Conservation (phyloP, 345 rosid genomes). For the Melaleuca quinquenervia region DNA sequence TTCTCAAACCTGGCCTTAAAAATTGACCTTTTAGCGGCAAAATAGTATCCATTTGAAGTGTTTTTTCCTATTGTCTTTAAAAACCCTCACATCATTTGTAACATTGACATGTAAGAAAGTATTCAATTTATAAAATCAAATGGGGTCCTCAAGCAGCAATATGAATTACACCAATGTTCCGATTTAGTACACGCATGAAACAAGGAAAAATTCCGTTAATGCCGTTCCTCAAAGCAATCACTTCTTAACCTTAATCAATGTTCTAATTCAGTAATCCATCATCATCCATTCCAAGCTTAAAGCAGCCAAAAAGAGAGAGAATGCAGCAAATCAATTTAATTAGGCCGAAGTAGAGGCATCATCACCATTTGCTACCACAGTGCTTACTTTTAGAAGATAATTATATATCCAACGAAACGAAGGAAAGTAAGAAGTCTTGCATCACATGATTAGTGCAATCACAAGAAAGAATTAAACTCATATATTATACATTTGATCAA, state of each 20-base stretch:
- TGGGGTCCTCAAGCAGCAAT: neutral
- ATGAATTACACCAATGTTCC: neutral
- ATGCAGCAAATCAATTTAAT: neutral
- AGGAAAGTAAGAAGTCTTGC: too few relatives aligned
- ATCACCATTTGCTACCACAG: neutral
- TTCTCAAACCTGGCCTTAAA: neutral
- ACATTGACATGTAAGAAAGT: neutral
- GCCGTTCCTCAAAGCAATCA: neutral
- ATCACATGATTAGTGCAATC: too few relatives aligned
- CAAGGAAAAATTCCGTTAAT: neutral
- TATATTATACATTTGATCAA: too few relatives aligned
- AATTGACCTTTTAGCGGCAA: neutral
- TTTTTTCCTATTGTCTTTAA: neutral
- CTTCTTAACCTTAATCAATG: neutral
- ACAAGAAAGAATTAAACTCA: too few relatives aligned
- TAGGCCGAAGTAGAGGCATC: neutral
- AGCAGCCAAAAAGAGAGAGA: neutral
- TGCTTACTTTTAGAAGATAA: neutral
- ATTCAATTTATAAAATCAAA: too few relatives aligned
- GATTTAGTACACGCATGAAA: neutral
- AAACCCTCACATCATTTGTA: neutral
- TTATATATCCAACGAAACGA: too few relatives aligned
- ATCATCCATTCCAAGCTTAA: neutral
- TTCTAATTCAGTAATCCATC: neutral
- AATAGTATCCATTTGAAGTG: neutral